Evolutionary conservation across 441 rosid genomes (phyloP), one percentile per base, ranked within the genome.

Genomic region (Biscutella laevigata): DNA sequence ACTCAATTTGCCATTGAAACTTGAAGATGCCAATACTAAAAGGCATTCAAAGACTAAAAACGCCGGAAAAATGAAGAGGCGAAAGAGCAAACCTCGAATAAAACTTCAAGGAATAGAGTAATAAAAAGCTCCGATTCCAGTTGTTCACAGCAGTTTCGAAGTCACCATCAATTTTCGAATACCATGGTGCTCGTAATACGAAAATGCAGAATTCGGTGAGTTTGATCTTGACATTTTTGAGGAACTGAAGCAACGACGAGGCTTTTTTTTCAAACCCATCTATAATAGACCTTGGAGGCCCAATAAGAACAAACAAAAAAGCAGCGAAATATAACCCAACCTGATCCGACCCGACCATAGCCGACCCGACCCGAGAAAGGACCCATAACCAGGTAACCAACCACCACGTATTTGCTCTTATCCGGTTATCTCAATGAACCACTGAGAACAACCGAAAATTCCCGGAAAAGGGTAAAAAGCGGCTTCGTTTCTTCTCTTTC

Each of bases 391-490:
- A 40, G 40, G n/a, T 63, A 63, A 48, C 44, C 52, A 47, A 45
- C 4, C 25, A 56, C 68, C 62, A 55, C 68, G 51, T 24, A 47
- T 55, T 63, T 63, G 62, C 37, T 63, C 68, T 63, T 63, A 63
- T 63, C 68, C 68, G 68, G 68, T 64, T 64, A 41, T 64, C 64
- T 28, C 44, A 49, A 50, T 15, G 46, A 14, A 21, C 59, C 57
- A 34, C 45, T 64, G 45, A 48, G 45, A 30, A 25, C 21, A 64
- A 64, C 52, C 26, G 53, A 37, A 32, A 13, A 21, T 22, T 24
- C 20, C 30, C 24, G 4, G 32, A 42, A 51, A 60, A 43, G 5
- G 6, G 2, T 1, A 60, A 26, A 26, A 8, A 43, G 62, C 57
- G 47, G 55, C 61, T 59, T 59, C 70, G 61, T 26, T 44, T 58